Evolutionary conservation across 352 stramenopile genomes (phyloP), one percentile per base, ranked within the genome.

Genomic region (Phytophthora quininea): DNA sequence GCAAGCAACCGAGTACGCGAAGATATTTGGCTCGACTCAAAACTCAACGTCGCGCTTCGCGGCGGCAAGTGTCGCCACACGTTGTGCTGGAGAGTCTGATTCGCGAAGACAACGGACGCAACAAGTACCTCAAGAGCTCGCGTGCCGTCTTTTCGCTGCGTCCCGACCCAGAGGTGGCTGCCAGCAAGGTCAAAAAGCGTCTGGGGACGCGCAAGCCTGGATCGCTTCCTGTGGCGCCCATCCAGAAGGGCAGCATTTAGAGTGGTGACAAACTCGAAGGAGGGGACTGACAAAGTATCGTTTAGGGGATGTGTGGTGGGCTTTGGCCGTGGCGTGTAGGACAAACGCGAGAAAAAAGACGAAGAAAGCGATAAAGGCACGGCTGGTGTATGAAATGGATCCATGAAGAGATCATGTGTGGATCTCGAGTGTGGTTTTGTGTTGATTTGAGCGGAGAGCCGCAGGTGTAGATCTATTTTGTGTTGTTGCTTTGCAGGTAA

Each of bases 81-180:
- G 71, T 92, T n/a, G 81, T 93, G 51, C 62, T 93, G 5, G 84
- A 93, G 61, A 93, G 86, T 79, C 67, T 93, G 30, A 90, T 92
- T 43, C 86, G 84, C 9, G 84, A 93, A 63, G 86, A 93, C 53
- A 88, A 84, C 19, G 85, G 84, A 1, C 82, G 82, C 53, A 92
- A 92, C 73, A 91, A 91, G 56, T 93, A 92, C 67, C 77, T 92
- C 50, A 93, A 93, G 81, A 92, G 86, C 67, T 91, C 86, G 11
- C 84, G 83, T 38, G 79, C 80, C 30, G 82, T 90, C 12, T 91
- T 92, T 52, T 92, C 84, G 49, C 67, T 93, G 42, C 76, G 78
- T 32, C 86, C 86, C 32, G 82, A 92, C 67, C 82, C 86, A n/a
- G 83, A 93, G 56, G 79, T 90, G 51, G 84, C 81, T 56, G 79